phyloP scores from a whole-genome alignment of 2,329 filamentous ascomycete genomes.

The Capronia americana region DNA sequence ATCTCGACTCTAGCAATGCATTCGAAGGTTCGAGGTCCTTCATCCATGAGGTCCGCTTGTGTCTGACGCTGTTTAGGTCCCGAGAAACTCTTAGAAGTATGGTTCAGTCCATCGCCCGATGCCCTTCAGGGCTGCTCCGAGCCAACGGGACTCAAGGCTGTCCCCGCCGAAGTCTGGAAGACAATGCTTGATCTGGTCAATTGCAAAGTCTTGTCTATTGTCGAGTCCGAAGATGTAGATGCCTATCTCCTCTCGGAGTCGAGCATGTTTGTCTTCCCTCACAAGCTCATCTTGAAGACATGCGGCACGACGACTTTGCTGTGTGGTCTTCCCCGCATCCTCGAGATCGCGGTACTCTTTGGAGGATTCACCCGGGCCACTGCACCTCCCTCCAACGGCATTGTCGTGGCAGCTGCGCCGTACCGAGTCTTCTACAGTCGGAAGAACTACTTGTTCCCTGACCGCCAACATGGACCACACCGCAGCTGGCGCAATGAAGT shows the following conservation, averaged over 20 bases:
- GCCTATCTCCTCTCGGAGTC: constrained; percentile 97
- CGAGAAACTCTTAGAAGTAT: constrained; percentile 97
- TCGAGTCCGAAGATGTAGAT: constrained; percentile 92
- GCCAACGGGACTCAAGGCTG: constrained; percentile 81
- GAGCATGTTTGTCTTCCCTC: constrained; percentile 99
- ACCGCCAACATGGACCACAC: constrained; percentile 91
- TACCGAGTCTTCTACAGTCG: constrained; percentile 98
- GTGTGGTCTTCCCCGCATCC: constrained; percentile 83
- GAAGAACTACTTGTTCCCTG: constrained; percentile 97
- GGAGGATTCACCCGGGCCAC: constrained; percentile 88
- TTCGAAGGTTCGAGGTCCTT: constrained; percentile 74
- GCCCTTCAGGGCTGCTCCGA: constrained; percentile 73
- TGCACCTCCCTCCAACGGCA: constrained; percentile 68
- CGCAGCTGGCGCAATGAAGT: constrained; percentile 98
- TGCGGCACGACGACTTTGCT: constrained; percentile 96
- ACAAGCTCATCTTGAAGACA: constrained; percentile 98
- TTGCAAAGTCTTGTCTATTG: constrained; percentile 94
- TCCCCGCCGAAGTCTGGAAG: constrained; percentile 86
- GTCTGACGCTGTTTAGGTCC: constrained; percentile 64
- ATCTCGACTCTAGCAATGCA: constrained; percentile 92
- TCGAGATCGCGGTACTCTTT: constrained; percentile 86
- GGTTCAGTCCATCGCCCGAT: constrained; percentile 84
- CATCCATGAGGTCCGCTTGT: neutral
- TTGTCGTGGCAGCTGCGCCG: constrained; percentile 79
- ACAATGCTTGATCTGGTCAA: constrained; percentile 97